phyloP scores from a whole-genome alignment of 2,329 filamentous ascomycete species.

The Annulohypoxylon truncatum region DNA sequence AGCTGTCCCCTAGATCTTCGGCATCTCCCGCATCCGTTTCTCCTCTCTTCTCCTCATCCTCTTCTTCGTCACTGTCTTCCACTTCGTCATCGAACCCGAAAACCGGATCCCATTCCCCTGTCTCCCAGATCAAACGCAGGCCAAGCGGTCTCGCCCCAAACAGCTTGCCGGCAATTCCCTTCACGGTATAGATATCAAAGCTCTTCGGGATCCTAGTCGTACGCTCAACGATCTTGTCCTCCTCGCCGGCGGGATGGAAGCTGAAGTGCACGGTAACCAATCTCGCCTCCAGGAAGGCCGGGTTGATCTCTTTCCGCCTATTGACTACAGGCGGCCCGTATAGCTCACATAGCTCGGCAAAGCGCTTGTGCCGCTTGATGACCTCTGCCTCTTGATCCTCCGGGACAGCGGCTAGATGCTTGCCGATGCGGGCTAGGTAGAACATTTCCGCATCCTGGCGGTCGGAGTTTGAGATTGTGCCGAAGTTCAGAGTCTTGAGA shows the following conservation, averaged over 20 bases:
- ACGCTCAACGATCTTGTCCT: constrained; percentile 42
- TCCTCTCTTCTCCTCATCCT: constrained; percentile 54
- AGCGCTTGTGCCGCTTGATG: constrained; percentile 75
- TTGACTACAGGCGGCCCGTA: constrained; percentile 78
- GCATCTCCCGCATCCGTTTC: constrained; percentile 42
- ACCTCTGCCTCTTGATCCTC: constrained; percentile 66
- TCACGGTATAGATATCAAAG: constrained; percentile 83
- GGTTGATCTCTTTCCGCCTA: constrained; percentile 70
- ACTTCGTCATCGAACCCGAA: constrained; percentile 70
- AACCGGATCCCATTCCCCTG: constrained; percentile 88
- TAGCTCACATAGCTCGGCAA: constrained; percentile 75
- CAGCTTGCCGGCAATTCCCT: constrained; percentile 79
- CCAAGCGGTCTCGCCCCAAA: constrained; percentile 73
- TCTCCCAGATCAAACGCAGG: constrained; percentile 84
- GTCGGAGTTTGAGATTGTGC: constrained; percentile 76
- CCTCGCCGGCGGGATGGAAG: constrained; percentile 30
- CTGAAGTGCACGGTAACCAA: constrained; percentile 74
- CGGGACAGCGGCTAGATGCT: constrained; percentile 73
- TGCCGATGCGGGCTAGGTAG: constrained; percentile 86
- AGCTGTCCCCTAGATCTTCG: constrained; percentile 30
- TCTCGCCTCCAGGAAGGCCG: constrained; percentile 83
- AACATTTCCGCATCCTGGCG: constrained; percentile 91
- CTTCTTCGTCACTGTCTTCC: constrained; percentile 65
- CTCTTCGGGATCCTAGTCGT: constrained; percentile 74
- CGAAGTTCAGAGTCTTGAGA: constrained; percentile 79